Base-by-base conservation (phyloP, 768 basidiomycete genomes). In the Lactarius sp. region DNA sequence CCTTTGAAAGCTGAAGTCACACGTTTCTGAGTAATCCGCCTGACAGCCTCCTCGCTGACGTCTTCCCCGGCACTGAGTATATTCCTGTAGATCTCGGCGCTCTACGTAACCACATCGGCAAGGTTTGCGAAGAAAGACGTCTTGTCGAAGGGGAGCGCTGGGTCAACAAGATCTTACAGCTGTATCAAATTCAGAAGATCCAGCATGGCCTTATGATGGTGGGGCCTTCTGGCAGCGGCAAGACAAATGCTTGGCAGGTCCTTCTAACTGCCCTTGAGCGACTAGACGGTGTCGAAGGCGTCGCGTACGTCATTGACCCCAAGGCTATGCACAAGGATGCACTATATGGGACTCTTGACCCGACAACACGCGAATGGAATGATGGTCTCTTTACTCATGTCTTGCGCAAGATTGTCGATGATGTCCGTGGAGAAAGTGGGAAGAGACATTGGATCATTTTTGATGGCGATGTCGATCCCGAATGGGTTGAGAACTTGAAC, bases 141-240 rank as follows among this genome's bases (percentile, higher is more conserved):
- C 80, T 98, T n/a, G 81, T 94, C 27, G 77, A 85, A 53, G 92
- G 94, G 20, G 91, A 95, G 52, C 82, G 84, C 39, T 99, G 97
- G 96, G 81, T 94, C 56, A 83, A 86, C 69, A 99, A 99, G 79
- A 96, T 98, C 62, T 81, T 99, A 14, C 97, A 99, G 73, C 82
- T 99, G 5, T 98, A 98, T 75, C 97, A 98, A 74, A 98, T 99
- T 63, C 97, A 99, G 77, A 98, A 94, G 78, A 99, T 98, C 66
- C 96, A 98, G 69, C 97, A 99, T 75, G 97, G 97, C 75, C 80
- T 99, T 47, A 98, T 99, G 97, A 97, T 99, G 94, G 97, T 99
- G 34, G 96, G 97, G 1, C 88, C 97, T 1, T 98, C 97, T 12
- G 97, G 96, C 33, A 94, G 84, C 53, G 97, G 97, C 36, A 99